phyloP scores from a whole-genome alignment of 1,139 yeast species.

The Magnusiomyces clavatus region DNA sequence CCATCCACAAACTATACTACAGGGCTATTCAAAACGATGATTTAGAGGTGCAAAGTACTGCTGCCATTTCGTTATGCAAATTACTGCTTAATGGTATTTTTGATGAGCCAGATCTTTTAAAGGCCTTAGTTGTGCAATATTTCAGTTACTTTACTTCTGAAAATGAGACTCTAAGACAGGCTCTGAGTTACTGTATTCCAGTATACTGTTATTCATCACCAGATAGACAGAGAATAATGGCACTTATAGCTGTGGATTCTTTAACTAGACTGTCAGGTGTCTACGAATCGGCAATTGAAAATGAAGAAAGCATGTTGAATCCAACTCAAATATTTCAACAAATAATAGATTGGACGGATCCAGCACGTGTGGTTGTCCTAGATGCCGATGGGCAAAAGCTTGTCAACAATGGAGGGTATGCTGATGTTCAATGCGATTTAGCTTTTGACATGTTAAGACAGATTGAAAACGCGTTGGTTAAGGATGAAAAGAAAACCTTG shows the following conservation, averaged over 20 bases:
- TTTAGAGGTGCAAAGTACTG: constrained; percentile 60
- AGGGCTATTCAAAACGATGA: constrained; percentile 47
- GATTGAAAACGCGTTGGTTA: constrained; percentile 24
- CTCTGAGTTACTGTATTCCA: constrained; percentile 81
- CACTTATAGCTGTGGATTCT: constrained; percentile 60
- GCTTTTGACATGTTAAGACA: constrained; percentile 48
- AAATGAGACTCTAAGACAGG: constrained; percentile 69
- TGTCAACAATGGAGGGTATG: constrained; percentile 42
- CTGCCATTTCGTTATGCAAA: constrained; percentile 85
- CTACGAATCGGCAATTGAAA: constrained; percentile 34
- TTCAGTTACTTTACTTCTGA: constrained; percentile 59
- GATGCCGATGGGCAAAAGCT: constrained; percentile 6
- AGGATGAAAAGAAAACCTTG: constrained; percentile 48
- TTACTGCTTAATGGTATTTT: constrained; percentile 71
- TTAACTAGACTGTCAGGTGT: constrained; percentile 47
- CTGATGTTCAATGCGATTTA: constrained; percentile 50
- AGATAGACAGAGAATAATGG: constrained; percentile 62
- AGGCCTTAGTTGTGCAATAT: constrained; percentile 62
- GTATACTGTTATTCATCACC: constrained; percentile 78
- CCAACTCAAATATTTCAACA: constrained; percentile 67
- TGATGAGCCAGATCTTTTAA: constrained; percentile 61
- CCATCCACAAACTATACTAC: constrained; percentile 62
- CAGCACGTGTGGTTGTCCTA: constrained; percentile 41
- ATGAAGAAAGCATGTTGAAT: constrained; percentile 36
- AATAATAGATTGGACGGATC: constrained; percentile 81